phyloP scores from a whole-genome alignment of 768 basidiomycete species.

The Suillus spraguei region DNA sequence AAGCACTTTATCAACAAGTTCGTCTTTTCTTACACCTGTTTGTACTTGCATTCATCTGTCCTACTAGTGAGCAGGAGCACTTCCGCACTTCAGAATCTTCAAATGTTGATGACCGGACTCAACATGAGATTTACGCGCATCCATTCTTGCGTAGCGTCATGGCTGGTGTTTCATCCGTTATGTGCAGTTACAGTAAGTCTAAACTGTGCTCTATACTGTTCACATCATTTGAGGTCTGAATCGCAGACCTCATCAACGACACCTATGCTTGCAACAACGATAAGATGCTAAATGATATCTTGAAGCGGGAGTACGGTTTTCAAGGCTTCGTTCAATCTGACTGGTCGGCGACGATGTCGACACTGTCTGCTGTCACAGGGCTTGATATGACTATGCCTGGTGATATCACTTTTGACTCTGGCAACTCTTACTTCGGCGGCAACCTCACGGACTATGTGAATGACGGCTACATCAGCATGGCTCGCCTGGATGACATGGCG shows the following conservation, averaged over 20 bases:
- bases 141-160: slow-evolving; percentile 72
- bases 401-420: slow-evolving; percentile 52
- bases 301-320: slow-evolving; percentile 77
- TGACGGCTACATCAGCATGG: slow-evolving; percentile 69
- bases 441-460: slow-evolving; percentile 70
- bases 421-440: slow-evolving; percentile 60
- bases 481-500: slow-evolving; percentile 80
- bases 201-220: neutral
- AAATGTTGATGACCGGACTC: slow-evolving; percentile 78
- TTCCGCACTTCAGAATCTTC: slow-evolving; percentile 56
- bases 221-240: slow-evolving; percentile 10
- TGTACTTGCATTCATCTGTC: slow-evolving; percentile 23
- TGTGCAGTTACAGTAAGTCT: slow-evolving; percentile 74
- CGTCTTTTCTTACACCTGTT: neutral
- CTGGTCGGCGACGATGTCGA: slow-evolving; percentile 68
- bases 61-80: slow-evolving; percentile 66
- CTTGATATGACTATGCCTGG: slow-evolving; percentile 80
- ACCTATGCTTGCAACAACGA: slow-evolving; percentile 79
- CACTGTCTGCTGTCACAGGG: slow-evolving; percentile 59
- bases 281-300: slow-evolving; percentile 69
- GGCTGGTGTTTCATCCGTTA: slow-evolving; percentile 72
- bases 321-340: slow-evolving; percentile 81
- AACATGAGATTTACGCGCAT: slow-evolving; percentile 74
- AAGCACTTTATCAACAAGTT: slow-evolving; percentile 78
- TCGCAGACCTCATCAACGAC: slow-evolving; percentile 62